These are phyloP conservation scores for Erythrobasidium hasegawianum DNA, from an alignment of 1,284 basidiomycete genomes.

Conservation along the genomic window DNA sequence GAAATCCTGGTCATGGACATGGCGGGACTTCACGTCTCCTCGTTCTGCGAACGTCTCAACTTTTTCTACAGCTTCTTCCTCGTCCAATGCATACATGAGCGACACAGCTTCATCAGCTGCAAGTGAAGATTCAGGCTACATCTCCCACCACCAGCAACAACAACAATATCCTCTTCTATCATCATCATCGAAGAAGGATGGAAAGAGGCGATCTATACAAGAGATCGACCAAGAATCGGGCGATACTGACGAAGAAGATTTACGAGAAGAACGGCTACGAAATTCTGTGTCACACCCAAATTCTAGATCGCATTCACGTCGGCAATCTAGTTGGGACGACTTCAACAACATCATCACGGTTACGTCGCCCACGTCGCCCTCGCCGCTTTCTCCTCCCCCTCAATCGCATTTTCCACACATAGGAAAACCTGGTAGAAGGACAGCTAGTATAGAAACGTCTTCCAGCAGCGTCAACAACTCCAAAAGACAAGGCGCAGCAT, in stretches of 20 bases:
- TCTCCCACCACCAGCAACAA: neutral
- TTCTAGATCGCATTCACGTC: no score
- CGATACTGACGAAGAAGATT: conserved; percentile 28
- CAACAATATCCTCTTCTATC: neutral
- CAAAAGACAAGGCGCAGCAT: no score
- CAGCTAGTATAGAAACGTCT: conserved; percentile 23
- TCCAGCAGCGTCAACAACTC: no score
- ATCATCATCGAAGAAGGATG: neutral
- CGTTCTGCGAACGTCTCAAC: conserved; percentile 13
- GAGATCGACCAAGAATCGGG: conserved; percentile 15
- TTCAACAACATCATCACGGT: no score
- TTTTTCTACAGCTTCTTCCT: neutral
- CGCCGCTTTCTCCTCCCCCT: no score
- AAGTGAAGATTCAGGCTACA: neutral
- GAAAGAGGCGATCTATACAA: neutral
- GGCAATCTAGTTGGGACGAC: no score
- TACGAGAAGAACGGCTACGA: conserved; percentile 5
- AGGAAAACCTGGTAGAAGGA: conserved; percentile 14
- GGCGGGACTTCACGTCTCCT: conserved; percentile 1
- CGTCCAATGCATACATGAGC: neutral
- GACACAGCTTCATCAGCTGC: neutral
- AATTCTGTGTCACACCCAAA: neutral
- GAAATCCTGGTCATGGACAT: conserved; percentile 24
- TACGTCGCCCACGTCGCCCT: no score
- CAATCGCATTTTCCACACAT: neutral